Percentiles rank a stretch among this genome's conserved stretches.
These are phyloP conservation scores for Solanum virginianum DNA, from an alignment of 257 asterid genomes.

Conservation along the genomic window DNA sequence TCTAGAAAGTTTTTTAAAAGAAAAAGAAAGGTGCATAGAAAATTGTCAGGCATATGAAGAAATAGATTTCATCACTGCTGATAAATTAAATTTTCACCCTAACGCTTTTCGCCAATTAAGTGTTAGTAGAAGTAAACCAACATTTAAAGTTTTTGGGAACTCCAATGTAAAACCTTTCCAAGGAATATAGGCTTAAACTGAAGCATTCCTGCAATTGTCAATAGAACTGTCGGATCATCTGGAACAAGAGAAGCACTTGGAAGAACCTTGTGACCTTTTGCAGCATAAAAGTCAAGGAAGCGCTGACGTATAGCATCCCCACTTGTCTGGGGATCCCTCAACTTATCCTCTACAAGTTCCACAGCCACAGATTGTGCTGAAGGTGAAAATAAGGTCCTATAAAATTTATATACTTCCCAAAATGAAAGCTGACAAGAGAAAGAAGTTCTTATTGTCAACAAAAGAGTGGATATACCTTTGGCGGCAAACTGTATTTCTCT, in stretches of 20 bases:
- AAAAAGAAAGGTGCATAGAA: too few species aligned
- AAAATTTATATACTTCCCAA: constrained; percentile 2
- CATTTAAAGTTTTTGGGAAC: constrained; percentile 5
- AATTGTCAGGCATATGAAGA: neutral
- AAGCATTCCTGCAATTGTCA: constrained; percentile 97
- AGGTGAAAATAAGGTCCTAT: constrained; percentile 35
- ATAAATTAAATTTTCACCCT: neutral
- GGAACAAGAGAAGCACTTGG: constrained; percentile 97
- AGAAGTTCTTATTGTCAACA: neutral
- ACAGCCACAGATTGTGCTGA: constrained; percentile 59
- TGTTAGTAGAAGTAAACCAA: neutral
- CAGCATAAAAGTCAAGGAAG: constrained; percentile 78
- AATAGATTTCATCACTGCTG: neutral
- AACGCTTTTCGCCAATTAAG: neutral
- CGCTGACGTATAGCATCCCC: constrained; percentile 78
- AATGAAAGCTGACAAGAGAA: neutral
- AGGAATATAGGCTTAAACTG: constrained; percentile 96
- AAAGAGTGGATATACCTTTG: constrained; percentile 33
- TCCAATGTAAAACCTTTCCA: constrained; percentile 59
- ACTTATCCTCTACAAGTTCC: constrained; percentile 44
- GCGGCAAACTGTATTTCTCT: constrained; percentile 7
- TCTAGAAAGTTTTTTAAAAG: neutral
- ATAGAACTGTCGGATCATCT: constrained; percentile 90
- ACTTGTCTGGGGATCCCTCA: constrained; percentile 21
- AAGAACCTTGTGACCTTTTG: constrained; percentile 71